Evolutionary conservation across 441 rosid species (phyloP), one percentile per base, ranked within the genome.

Genomic region (Flueggea neowawraea): DNA sequence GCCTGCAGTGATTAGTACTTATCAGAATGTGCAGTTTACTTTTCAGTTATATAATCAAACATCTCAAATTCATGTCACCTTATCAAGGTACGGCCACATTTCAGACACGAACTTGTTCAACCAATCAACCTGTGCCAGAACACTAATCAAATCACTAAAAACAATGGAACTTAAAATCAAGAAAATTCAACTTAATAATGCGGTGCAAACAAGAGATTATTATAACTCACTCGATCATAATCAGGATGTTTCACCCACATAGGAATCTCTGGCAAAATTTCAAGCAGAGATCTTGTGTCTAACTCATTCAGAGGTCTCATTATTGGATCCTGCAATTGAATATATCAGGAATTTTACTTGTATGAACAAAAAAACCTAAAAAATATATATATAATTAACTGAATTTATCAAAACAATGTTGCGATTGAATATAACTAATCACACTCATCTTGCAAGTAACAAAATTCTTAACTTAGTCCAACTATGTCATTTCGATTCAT

Each of bases 61-160:
- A 36, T 5, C 6, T 36, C 1, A 36, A 36, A 5, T 47, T 47
- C n/a, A 15, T 7, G 55, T 65, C 56, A 72, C 80, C 78, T 72
- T 78, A 14, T 78, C 74, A 2, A 78, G 69, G 69, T 57, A 73
- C 6, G 81, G 81, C 79, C 85, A 81, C 80, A 78, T 69, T 17
- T 69, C 68, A 14, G 60, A 50, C 15, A 74, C 6, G 65, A 69
- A 74, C 58, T 69, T 69, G 65, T 76, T 81, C 65, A 78, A 57
- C 86, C 80, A 78, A 55, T 78, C 80, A 32, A 69, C 72, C 83
- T 74, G 66, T 5, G 6, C 41, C 62, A 54, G 16, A 22, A 52
- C 13, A 14, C 13, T 9, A 13, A 33, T 50, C n/a, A 55, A 51
- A 31, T 48, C 66, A 61, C 14, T 52, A 6, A 6, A 8, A 31